phyloP scores from a whole-genome alignment of 75 land plant genomes.

The Selaginella moellendorffii region DNA sequence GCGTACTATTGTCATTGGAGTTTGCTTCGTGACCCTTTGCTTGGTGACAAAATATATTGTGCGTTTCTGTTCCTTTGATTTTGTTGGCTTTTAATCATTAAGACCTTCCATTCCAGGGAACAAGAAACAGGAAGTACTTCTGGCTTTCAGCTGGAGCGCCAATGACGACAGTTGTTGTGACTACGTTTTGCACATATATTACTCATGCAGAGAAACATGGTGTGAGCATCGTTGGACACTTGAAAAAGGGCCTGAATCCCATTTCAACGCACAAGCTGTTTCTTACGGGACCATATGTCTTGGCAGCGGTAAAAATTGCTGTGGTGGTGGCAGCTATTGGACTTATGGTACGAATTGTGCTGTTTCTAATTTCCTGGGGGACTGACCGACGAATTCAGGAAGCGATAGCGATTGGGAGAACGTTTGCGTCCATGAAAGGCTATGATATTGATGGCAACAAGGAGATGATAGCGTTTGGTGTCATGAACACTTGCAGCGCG shows the following conservation, averaged over 20 bases:
- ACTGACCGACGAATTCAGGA: neutral
- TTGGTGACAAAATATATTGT: slow-evolving; percentile 1
- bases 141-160: slow-evolving; percentile 6
- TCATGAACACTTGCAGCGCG: neutral
- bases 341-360: neutral
- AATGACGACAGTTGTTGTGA: neutral
- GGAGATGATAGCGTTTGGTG: slow-evolving; percentile 5
- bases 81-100: neutral
- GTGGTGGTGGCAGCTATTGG: slow-evolving; percentile 1
- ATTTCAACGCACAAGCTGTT: neutral
- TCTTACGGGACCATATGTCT: neutral
- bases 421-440: slow-evolving; percentile 4
- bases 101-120: neutral
- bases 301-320: neutral
- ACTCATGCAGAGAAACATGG: slow-evolving; percentile 9
- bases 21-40: neutral
- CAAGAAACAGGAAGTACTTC: neutral
- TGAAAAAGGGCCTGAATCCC: neutral
- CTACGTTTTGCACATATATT: slow-evolving; percentile 1
- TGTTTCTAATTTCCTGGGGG: neutral
- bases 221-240: slow-evolving; percentile 3
- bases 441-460: slow-evolving; percentile 6
- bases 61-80: neutral
- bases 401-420: slow-evolving; percentile 6
- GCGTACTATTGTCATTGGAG: slow-evolving; percentile 5